phyloP scores from a whole-genome alignment of 2,329 filamentous ascomycete genomes.

The Bipolaris cookei region DNA sequence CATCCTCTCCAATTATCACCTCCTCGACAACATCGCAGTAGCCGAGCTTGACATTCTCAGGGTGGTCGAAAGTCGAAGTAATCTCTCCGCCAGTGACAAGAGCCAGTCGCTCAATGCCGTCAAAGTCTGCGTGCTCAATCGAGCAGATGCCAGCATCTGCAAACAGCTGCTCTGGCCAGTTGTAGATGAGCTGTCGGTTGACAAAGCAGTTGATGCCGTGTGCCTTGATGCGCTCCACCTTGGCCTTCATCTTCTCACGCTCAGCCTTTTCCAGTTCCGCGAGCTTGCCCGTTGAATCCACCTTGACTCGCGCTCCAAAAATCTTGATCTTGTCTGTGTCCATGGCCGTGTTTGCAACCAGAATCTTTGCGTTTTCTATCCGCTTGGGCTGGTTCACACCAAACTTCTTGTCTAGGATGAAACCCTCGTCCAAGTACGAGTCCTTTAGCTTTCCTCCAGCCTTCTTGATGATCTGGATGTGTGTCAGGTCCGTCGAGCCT shows the following conservation, averaged over 20 bases:
- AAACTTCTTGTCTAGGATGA: slow-evolving; percentile 99
- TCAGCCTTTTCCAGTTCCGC: slow-evolving; percentile 99
- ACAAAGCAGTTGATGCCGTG: slow-evolving; percentile 99
- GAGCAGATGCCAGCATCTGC: slow-evolving; percentile 97
- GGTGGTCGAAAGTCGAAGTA: slow-evolving; percentile 96
- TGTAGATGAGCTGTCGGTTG: slow-evolving; percentile 99
- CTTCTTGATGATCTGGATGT: slow-evolving; percentile 99
- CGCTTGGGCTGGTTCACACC: slow-evolving; percentile 98
- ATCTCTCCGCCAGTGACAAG: slow-evolving; percentile 98
- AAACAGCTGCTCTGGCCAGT: slow-evolving; percentile 99
- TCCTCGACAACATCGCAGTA: slow-evolving; percentile 96
- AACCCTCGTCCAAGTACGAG: slow-evolving; percentile 96
- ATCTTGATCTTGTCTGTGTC: slow-evolving; percentile 99
- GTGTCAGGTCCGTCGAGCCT: slow-evolving; percentile 89
- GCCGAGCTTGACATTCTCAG: slow-evolving; percentile 94
- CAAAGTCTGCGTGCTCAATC: slow-evolving; percentile 98
- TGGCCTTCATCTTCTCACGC: slow-evolving; percentile 98
- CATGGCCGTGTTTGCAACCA: slow-evolving; percentile 98
- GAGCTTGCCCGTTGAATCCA: slow-evolving; percentile 92
- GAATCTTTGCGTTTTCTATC: slow-evolving; percentile 96
- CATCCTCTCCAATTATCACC: slow-evolving; percentile 97
- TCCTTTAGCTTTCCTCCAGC: slow-evolving; percentile 96
- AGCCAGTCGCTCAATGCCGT: slow-evolving; percentile 93
- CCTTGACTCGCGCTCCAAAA: slow-evolving; percentile 95
- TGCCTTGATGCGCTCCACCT: slow-evolving; percentile 98